These are phyloP conservation scores for Calonectria hongkongensis DNA, from an alignment of 2,329 filamentous ascomycete genomes.

Conservation along the genomic window DNA sequence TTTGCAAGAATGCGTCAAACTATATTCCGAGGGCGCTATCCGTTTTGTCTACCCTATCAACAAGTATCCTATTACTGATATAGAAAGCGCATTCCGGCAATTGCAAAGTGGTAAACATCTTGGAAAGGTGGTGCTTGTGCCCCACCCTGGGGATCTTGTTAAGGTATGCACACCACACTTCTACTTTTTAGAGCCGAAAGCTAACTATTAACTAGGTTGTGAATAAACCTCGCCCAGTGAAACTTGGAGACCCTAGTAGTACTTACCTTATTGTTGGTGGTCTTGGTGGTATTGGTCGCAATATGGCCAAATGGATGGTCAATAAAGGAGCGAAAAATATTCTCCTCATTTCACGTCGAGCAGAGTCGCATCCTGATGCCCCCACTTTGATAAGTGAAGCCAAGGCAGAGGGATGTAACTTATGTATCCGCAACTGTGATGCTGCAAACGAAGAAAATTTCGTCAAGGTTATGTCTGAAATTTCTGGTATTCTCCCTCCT, in stretches of 20 bases:
- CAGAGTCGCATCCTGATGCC: slow-evolving; percentile 1
- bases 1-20: neutral
- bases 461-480: neutral
- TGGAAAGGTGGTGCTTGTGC: slow-evolving; percentile 14
- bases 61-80: neutral
- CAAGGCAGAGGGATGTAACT: neutral
- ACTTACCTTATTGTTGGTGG: slow-evolving; percentile 8
- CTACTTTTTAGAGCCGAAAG: neutral
- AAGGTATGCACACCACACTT: neutral
- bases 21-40: neutral
- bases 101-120: slow-evolving; percentile 18
- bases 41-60: neutral
- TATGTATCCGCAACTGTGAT: slow-evolving; percentile 8
- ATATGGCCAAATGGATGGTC: slow-evolving; percentile 17
- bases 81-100: slow-evolving; percentile 8
- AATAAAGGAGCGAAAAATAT: slow-evolving; percentile 11
- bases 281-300: slow-evolving; percentile 16
- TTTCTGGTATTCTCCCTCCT: neutral
- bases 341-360: neutral
- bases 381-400: neutral
- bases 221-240: neutral
- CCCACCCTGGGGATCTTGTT: slow-evolving; percentile 4
- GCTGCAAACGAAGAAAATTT: neutral
- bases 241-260: neutral
- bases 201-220: neutral